These are phyloP conservation scores for Phytophthora agathidicida DNA, from an alignment of 352 stramenopile genomes.

Conservation along the genomic window DNA sequence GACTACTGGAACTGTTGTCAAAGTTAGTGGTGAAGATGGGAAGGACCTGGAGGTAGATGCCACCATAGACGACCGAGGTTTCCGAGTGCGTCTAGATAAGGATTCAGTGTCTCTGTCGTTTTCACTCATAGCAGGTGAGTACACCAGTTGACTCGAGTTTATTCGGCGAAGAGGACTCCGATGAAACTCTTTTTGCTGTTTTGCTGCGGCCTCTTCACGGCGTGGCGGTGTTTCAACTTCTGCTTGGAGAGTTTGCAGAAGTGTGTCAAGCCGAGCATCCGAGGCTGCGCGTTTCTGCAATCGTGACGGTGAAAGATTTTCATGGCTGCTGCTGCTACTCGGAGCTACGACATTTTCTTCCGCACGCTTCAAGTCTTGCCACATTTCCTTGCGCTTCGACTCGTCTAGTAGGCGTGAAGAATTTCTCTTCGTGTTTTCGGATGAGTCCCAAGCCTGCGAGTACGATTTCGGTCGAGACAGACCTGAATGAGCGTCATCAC, in stretches of 20 bases:
- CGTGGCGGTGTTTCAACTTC: slow-evolving; percentile 16
- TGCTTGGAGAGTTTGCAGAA: slow-evolving; percentile 37
- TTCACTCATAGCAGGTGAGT: slow-evolving; percentile 8
- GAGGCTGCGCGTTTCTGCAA: slow-evolving; percentile 23
- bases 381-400: slow-evolving; percentile 77
- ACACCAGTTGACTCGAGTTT: slow-evolving; percentile 20
- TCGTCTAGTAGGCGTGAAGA: slow-evolving; percentile 69
- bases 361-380: slow-evolving; percentile 71
- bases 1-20: slow-evolving; percentile 10
- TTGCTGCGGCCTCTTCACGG: slow-evolving; percentile 9
- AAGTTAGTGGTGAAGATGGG: slow-evolving; percentile 8
- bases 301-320: slow-evolving; percentile 17
- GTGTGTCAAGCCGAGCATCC: slow-evolving; percentile 34
- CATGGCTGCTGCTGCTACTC: slow-evolving; percentile 8
- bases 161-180: slow-evolving; percentile 11
- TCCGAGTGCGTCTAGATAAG: slow-evolving; percentile 6
- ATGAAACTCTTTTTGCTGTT: slow-evolving; percentile 24
- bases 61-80: slow-evolving; percentile 12
- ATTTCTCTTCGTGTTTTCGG: slow-evolving; percentile 31
- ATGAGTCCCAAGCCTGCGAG: slow-evolving; percentile 55
- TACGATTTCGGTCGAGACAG: slow-evolving; percentile 31
- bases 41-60: slow-evolving; percentile 7
- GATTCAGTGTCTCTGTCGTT: slow-evolving; percentile 6
- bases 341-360: slow-evolving; percentile 54
- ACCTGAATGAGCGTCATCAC: slow-evolving; percentile 9